Base-by-base conservation (phyloP, 83 land plant species). In the Thuja plicata region DNA sequence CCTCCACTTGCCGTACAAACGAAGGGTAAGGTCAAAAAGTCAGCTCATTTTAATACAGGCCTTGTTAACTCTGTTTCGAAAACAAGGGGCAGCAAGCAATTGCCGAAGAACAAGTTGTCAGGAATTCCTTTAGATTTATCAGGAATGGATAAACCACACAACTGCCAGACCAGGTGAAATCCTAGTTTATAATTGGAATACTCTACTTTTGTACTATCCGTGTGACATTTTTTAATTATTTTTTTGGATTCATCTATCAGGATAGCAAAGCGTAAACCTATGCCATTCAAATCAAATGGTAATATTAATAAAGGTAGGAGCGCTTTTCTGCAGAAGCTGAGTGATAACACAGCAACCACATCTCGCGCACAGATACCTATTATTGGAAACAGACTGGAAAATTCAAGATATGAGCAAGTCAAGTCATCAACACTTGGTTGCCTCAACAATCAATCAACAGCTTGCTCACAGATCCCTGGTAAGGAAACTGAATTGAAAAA, bases 41-140 rank as follows among this genome's bases (percentile, higher is more conserved):
- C 85, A 11, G 85, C 27, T 50, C 85, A n/a, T 82, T 27, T 82
- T 24, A 16, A 9, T 43, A 48, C 85, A 10, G 32, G 85, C 50
- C 52, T 82, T 82, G 50, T 21, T 1, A 43, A 82, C 41, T 82
- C 85, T 21, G 85, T 82, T n/a, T 82, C 85, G 27, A 82, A 45
- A 43, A 24, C 85, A 82, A 82, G 85, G 85, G 85, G 85, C 50
- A 43, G 1, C 11, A 43, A 21, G 2, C 50, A 27, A 1, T 45
- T 27, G 48, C 21, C 32, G 45, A 82, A 54, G 85, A 41, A n/a
- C 15, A 82, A 82, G 16, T 30, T 45, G 35, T 24, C 82, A 15
- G 27, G 24, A 21, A 79, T 79, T 79, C n/a, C 40, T 19, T 6
- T 38, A 21, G 43, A 79, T 37, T 79, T 79, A 7, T 16, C 82